Conservation (phyloP, 1,284 basidiomycete genomes). For the Microbotryum saponariae region DNA sequence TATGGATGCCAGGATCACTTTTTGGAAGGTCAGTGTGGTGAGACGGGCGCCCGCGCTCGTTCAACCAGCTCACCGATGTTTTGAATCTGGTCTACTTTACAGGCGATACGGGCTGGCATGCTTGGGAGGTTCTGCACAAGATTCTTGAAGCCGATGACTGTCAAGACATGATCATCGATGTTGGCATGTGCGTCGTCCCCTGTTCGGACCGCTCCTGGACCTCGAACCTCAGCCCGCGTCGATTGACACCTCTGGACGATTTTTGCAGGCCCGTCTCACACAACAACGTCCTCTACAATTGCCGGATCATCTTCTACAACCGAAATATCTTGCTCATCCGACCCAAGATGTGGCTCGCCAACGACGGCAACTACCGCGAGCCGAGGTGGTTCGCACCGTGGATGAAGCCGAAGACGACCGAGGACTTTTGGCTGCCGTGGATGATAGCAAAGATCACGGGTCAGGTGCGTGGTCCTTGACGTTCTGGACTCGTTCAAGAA, state of each 20-base stretch:
- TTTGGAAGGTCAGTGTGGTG: constrained; percentile 56
- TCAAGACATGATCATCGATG: constrained; percentile 76
- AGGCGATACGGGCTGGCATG: constrained; percentile 92
- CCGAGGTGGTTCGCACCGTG: constrained; percentile 94
- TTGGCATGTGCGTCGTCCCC: constrained; percentile 66
- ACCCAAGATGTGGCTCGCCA: constrained; percentile 99
- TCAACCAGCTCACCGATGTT: not conserved
- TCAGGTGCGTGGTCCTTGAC: constrained; percentile 54
- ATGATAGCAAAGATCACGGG: constrained; percentile 78
- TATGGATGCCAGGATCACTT: constrained; percentile 95
- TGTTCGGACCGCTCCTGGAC: too few species aligned
- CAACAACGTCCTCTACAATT: constrained; percentile 97
- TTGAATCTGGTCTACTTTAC: not conserved
- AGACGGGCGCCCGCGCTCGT: not conserved
- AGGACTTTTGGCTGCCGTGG: constrained; percentile 80
- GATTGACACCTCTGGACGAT: not conserved
- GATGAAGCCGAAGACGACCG: constrained; percentile 76
- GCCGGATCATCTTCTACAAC: constrained; percentile 79
- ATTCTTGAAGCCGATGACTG: constrained; percentile 71
- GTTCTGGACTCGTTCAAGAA: not conserved
- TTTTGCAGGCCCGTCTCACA: constrained; percentile 76
- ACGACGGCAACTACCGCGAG: constrained; percentile 97
- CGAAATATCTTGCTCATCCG: constrained; percentile 83
- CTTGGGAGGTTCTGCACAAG: constrained; percentile 87
- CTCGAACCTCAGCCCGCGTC: too few species aligned